A percentile compares a stretch with the other conserved stretches of the same genome.
These are phyloP conservation scores for Penicillium crystallinum DNA, from an alignment of 495 filamentous ascomycete species.

Conservation along the genomic window DNA sequence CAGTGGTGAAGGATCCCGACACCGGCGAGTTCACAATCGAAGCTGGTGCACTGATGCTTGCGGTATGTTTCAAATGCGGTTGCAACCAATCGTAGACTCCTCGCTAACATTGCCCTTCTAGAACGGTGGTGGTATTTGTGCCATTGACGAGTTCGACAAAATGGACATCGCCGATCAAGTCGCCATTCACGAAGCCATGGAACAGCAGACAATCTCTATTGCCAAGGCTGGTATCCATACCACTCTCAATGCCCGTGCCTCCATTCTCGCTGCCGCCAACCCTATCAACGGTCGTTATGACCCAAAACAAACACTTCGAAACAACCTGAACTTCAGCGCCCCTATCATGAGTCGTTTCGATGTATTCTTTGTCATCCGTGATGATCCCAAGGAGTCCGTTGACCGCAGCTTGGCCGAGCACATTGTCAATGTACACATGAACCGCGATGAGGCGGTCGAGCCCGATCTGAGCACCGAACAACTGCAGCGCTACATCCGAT, in stretches of 20 bases:
- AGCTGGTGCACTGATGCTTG: conserved; percentile 95
- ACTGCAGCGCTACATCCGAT: conserved; percentile 94
- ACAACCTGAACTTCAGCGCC: conserved; percentile 97
- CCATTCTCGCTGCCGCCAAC: conserved; percentile 94
- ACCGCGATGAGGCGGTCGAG: conserved; percentile 81
- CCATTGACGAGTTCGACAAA: conserved; percentile 99
- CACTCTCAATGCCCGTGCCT: conserved; percentile 90
- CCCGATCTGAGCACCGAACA: conserved; percentile 96
- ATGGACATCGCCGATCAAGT: conserved; percentile 99
- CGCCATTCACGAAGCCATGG: conserved; percentile 99
- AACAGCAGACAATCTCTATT: conserved; percentile 99
- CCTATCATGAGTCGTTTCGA: conserved; percentile 99
- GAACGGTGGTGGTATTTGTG: conserved; percentile 75
- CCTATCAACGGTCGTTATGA: conserved; percentile 96
- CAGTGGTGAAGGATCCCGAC: conserved; percentile 96
- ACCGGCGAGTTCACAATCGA: conserved; percentile 99
- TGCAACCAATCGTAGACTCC: not conserved
- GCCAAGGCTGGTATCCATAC: conserved; percentile 98
- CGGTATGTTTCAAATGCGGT: conserved; percentile 51
- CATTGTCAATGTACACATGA: conserved; percentile 90
- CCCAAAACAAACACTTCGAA: conserved; percentile 84
- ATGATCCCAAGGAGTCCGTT: conserved; percentile 89
- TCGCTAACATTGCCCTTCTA: conserved; percentile 6
- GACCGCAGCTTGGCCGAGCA: conserved; percentile 90
- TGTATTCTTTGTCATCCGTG: conserved; percentile 96